A percentile compares a stretch with the other conserved stretches of the same genome.
These are phyloP conservation scores for Fusarium avenaceum DNA, from an alignment of 2,329 filamentous ascomycete genomes.

Conservation along the genomic window DNA sequence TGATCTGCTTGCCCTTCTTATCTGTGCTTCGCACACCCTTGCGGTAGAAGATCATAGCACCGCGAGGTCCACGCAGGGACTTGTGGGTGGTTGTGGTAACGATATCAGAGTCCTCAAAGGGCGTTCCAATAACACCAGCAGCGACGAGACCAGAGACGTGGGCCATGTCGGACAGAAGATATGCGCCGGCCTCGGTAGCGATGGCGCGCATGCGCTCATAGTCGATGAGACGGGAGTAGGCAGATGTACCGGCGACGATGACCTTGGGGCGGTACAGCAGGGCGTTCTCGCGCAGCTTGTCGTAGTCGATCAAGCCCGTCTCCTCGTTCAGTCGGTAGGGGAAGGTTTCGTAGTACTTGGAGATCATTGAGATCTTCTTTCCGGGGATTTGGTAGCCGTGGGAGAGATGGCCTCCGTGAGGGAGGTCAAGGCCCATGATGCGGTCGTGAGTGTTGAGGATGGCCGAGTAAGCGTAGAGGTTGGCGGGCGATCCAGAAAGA, in stretches of 20 bases:
- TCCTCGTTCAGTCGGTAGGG: constrained; percentile 90
- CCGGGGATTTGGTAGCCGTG: constrained; percentile 95
- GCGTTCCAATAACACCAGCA: constrained; percentile 87
- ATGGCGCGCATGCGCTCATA: constrained; percentile 91
- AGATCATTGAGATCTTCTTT: constrained; percentile 93
- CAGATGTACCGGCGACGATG: constrained; percentile 91
- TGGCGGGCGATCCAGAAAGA: constrained; percentile 77
- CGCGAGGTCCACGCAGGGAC: constrained; percentile 90
- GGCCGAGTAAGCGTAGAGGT: constrained; percentile 93
- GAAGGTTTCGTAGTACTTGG: constrained; percentile 97
- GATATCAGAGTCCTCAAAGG: constrained; percentile 88
- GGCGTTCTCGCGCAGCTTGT: constrained; percentile 86
- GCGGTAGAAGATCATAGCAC: constrained; percentile 98
- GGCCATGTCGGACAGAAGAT: constrained; percentile 93
- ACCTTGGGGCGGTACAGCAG: constrained; percentile 92
- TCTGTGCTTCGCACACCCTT: constrained; percentile 87
- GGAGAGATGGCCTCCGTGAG: constrained; percentile 92
- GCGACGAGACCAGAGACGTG: constrained; percentile 95
- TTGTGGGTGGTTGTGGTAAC: constrained; percentile 99
- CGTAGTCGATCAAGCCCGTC: constrained; percentile 93
- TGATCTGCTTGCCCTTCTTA: constrained; percentile 80
- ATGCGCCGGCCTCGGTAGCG: constrained; percentile 87
- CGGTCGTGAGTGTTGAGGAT: constrained; percentile 91
- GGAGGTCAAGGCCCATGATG: constrained; percentile 94
- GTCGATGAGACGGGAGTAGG: constrained; percentile 94